Evolutionary conservation across 208 protist species (phyloP).

Genomic region (Herpetomonas samuelpessoai): DNA sequence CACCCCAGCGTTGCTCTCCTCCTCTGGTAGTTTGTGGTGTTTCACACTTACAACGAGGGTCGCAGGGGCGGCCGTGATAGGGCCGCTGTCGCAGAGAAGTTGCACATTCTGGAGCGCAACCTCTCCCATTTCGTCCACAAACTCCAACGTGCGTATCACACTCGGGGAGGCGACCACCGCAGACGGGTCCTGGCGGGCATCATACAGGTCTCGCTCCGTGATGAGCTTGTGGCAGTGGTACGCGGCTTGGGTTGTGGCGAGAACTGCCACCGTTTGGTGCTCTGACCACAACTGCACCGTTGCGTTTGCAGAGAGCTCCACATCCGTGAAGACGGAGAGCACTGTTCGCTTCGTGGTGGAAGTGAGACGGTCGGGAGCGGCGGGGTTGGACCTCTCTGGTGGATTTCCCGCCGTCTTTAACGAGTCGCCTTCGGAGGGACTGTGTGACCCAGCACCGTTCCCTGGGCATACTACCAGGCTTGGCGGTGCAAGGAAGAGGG

Average conservation of each 20-base stretch:
- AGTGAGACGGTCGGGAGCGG: no score
- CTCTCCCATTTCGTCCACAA: slow-evolving; percentile 33
- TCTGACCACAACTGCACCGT: slow-evolving; percentile 14
- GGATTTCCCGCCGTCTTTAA: no score
- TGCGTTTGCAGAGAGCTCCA: slow-evolving; percentile 13
- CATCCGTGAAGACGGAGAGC: slow-evolving; percentile 4
- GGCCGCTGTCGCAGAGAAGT: slow-evolving; percentile 28
- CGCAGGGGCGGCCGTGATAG: slow-evolving; percentile 21
- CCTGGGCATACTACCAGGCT: slow-evolving; percentile 3
- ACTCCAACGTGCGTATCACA: slow-evolving; percentile 13
- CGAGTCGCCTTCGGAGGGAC: no score
- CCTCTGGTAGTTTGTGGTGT: slow-evolving; percentile 12
- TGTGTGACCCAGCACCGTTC: no score
- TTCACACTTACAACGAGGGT: slow-evolving; percentile 20
- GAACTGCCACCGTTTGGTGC: slow-evolving; percentile 24
- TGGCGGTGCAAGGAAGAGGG: slow-evolving; percentile 24
- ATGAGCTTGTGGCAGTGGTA: slow-evolving; percentile 21
- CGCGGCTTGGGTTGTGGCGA: slow-evolving; percentile 12
- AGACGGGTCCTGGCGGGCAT: no score
- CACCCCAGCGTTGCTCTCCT: background rate
- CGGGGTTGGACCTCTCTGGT: no score
- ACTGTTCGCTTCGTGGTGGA: no score
- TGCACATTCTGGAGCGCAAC: slow-evolving; percentile 24
- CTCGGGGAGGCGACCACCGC: no score
- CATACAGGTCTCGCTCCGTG: no score